Evolutionary conservation across 805 yeast genomes (phyloP).

Genomic region (Wickerhamomyces bovis): DNA sequence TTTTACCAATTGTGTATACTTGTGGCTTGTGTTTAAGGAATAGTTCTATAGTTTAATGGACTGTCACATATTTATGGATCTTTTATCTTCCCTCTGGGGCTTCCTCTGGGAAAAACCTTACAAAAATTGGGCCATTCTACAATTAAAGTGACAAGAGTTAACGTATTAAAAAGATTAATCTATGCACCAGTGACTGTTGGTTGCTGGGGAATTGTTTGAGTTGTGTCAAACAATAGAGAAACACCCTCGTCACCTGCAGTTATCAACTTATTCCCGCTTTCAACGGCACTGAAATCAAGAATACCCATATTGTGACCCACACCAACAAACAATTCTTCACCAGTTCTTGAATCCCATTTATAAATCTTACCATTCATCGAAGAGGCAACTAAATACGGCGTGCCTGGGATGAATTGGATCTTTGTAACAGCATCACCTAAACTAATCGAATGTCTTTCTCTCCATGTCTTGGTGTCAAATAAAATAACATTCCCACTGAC

Average conservation of each 20-base stretch:
- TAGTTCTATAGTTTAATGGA: too few relatives aligned
- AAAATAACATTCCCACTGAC: conserved; percentile 84
- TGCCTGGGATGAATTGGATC: conserved; percentile 52
- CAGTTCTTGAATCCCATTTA: conserved; percentile 87
- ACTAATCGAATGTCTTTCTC: conserved; percentile 63
- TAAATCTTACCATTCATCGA: conserved; percentile 82
- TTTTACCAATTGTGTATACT: too few relatives aligned
- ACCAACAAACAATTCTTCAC: conserved; percentile 69
- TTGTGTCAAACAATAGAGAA: conserved; percentile 45
- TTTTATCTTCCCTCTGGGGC: too few relatives aligned
- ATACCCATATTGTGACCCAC: conserved; percentile 94
- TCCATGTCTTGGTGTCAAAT: conserved; percentile 83
- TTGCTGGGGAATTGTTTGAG: not conserved
- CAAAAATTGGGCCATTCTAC: too few relatives aligned
- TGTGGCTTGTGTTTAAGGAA: too few relatives aligned
- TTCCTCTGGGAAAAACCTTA: too few relatives aligned
- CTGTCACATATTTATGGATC: too few relatives aligned
- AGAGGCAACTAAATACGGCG: conserved; percentile 60
- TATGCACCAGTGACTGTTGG: not conserved
- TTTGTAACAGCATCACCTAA: conserved; percentile 83
- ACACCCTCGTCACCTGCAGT: conserved; percentile 99
- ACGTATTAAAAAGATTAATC: not conserved
- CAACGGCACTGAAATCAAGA: conserved; percentile 71
- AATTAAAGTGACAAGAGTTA: too few relatives aligned
- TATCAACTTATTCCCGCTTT: conserved; percentile 60